Conservation (phyloP, 2,329 filamentous ascomycete genomes). For the Leptographium wingfieldii region DNA sequence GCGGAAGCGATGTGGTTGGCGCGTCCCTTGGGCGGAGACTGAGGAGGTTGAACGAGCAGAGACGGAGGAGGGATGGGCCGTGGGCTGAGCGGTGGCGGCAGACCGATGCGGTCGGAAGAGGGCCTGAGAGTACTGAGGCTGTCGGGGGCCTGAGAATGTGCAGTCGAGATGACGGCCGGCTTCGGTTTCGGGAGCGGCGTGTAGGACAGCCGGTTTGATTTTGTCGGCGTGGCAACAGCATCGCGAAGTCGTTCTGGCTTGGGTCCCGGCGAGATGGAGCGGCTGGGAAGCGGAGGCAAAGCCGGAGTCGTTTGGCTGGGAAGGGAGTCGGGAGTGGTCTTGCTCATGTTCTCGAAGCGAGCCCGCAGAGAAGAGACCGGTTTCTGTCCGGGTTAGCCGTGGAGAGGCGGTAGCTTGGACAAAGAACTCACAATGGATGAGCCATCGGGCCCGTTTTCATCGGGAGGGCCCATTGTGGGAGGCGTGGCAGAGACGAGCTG, state of each 20-base stretch:
- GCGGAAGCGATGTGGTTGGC: constrained; percentile 20
- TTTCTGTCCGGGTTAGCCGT: constrained; percentile 35
- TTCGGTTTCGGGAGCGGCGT: constrained; percentile 24
- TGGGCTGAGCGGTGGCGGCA: constrained; percentile 33
- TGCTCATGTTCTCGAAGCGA: constrained; percentile 68
- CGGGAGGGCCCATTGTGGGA: constrained; percentile 28
- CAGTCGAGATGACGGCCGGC: constrained; percentile 16
- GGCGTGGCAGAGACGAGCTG: background rate
- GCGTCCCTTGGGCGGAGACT: constrained; percentile 48
- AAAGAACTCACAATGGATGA: constrained; percentile 54
- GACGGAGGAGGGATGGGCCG: constrained; percentile 42
- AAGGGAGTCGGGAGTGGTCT: constrained; percentile 24
- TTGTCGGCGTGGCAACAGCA: constrained; percentile 9
- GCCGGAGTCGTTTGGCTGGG: background rate
- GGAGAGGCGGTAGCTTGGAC: background rate
- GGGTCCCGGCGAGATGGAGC: constrained; percentile 23
- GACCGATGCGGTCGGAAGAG: constrained; percentile 32
- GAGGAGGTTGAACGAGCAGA: constrained; percentile 57
- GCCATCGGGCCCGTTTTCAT: constrained; percentile 54
- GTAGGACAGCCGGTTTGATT: constrained; percentile 24
- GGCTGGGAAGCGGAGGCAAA: constrained; percentile 16
- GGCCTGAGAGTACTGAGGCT: constrained; percentile 7
- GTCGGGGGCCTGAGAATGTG: background rate
- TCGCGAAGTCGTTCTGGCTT: constrained; percentile 32
- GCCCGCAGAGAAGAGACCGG: constrained; percentile 72